Evolutionary conservation across 176 grass and related monocot species (phyloP), one percentile per base, ranked within the genome.

Genomic region (Bolboschoenus planiculmis): DNA sequence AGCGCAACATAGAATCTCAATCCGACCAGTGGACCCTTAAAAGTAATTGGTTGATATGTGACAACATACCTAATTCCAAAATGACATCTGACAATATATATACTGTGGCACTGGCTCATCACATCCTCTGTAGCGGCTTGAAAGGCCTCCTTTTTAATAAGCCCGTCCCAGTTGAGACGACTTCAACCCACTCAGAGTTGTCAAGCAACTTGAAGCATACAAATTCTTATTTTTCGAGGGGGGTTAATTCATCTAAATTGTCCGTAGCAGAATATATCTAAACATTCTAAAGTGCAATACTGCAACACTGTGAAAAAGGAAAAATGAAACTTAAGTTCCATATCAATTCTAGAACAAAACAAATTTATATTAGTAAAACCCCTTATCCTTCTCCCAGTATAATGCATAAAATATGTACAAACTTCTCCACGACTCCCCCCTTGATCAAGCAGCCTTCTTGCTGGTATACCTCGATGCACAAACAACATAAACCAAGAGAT

Each of bases 401-500:
- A 78, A 54, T 35, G 15, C 43, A 76, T 51, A 16, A 29, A 18
- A 31, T 51, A 77, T 74, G 70, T 77, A 77, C 72, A 77, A 42
- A 15, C 9, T 21, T 43, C 60, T 40, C 33, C 31, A 80, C 39
- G 54, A 61, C 31, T 80, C 34, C 54, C 44, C 21, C 42, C 36
- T 31, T 77, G 37, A 31, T 91, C 87, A 97, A 80, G 85, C 43
- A 59, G 91, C 93, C 74, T 89, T 93, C 88, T 97, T 97, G 91
- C 89, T 88, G 29, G 81, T 93, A 84, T 93, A 97, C 18, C 62
- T 93, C 37, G 26, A 36, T 37, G 93, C 91, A 6, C 93, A 97
- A 53, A 83, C 1, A 57, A 83, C 7, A 82, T 97, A 97, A 43
- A 97, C 14, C 40, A 89, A 37, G 44, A 93, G 39, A 79, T 97